Evolutionary conservation across 805 yeast species (phyloP), one percentile per base, ranked within the genome.

Genomic region (Wickerhamomyces subpelliculosus): DNA sequence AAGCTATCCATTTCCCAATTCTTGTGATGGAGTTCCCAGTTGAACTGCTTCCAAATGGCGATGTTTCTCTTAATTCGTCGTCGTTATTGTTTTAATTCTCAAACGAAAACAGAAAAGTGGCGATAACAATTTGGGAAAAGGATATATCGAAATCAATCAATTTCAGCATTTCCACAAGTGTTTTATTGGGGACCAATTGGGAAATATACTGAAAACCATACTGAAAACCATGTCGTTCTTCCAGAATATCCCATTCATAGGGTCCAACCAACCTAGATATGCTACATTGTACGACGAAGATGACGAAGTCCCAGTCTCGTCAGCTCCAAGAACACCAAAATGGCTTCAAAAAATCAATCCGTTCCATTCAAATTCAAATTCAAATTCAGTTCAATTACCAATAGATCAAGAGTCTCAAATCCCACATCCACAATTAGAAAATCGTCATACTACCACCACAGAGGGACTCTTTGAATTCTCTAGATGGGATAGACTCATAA

Each of bases 401-500:
- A 20, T 11, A 5, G 48, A 42, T 6, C 42, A 40, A 8, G 42
- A 43, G 11, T 24, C 41, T 17, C 34, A 10, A 8, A 29, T 27
- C 1, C 37, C 21, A 4, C 21, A 8, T 8, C 27, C 10, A 25
- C 14, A 11, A 7, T n/a, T 6, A 13, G n/a, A 6, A 11, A 14
- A 25, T 25, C 40, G 34, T 4, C 40, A 35, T 9, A 18, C 23
- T 4, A 19, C 30, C 5, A 20, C 36, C 10, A 19, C 26, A 8
- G 29, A 27, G n/a, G 18, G 38, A 2, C 35, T 41, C 13, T 20
- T 39, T 4, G 25, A 37, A 16, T 37, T 37, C 23, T 42, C 41
- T 19, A 30, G 8, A 39, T 45, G 31, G 40, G 53, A 48, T 22
- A 35, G 49, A 31, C 35, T 48, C 22, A 17, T 47, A 14, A 37